Percentiles rank a stretch among this genome's conserved stretches.
Evolutionary conservation across 106 monocot species (phyloP).

Genomic region (Chionographis japonica): DNA sequence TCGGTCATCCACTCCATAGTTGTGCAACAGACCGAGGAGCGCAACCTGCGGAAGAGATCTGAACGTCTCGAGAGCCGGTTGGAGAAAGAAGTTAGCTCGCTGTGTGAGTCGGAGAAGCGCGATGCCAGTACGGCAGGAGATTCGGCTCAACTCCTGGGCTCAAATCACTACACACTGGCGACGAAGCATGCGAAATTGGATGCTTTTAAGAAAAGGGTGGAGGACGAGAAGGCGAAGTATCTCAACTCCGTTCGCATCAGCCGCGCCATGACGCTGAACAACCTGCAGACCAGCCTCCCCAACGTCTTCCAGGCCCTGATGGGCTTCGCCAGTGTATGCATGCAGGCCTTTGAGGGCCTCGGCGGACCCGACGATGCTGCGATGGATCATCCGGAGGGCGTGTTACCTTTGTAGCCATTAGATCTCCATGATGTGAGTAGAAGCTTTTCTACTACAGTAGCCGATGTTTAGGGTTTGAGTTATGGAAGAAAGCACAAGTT

Average conservation of each 20-base stretch:
- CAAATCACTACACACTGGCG: background rate
- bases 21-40: slow-evolving; percentile 63
- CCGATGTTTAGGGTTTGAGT: no score
- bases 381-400: background rate
- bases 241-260: slow-evolving; percentile 52
- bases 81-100: slow-evolving; percentile 45
- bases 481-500: no score
- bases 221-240: slow-evolving; percentile 70
- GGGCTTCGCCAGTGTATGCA: slow-evolving; percentile 54
- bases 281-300: slow-evolving; percentile 71
- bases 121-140: background rate
- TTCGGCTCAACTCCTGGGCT: background rate
- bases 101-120: slow-evolving; percentile 13
- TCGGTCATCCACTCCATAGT: slow-evolving; percentile 63
- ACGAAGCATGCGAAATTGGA: slow-evolving; percentile 39
- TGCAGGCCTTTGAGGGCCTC: slow-evolving; percentile 60
- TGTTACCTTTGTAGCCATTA: background rate
- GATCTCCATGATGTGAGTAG: no score
- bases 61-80: slow-evolving; percentile 44
- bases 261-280: slow-evolving; percentile 69
- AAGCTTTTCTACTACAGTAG: no score
- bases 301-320: slow-evolving; percentile 86
- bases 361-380: slow-evolving; percentile 3
- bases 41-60: slow-evolving; percentile 53
- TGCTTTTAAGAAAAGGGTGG: slow-evolving; percentile 47